phyloP scores from a whole-genome alignment of 208 protist genomes.

The Leishmania braziliensis region DNA sequence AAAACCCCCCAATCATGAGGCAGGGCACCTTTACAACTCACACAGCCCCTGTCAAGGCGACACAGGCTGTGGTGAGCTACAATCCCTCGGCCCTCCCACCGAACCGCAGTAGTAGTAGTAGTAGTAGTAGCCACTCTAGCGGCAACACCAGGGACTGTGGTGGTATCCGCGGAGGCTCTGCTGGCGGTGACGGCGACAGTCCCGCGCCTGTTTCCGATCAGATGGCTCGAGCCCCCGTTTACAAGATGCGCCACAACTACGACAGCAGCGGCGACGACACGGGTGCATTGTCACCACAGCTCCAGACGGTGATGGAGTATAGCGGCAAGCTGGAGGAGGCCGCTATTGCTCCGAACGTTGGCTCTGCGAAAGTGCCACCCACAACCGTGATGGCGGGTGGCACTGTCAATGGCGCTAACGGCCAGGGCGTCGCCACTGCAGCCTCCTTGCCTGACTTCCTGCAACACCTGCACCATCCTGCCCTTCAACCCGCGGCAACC shows the following conservation, averaged over 20 bases:
- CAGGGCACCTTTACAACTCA: slow-evolving; percentile 11
- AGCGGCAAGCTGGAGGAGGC: slow-evolving; percentile 21
- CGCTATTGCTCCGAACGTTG: background rate
- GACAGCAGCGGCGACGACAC: background rate
- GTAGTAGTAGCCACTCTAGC: background rate
- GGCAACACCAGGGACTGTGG: background rate
- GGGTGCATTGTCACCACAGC: background rate
- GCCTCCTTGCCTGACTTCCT: background rate
- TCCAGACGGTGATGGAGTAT: background rate
- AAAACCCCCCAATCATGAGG: slow-evolving; percentile 6
- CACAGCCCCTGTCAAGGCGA: slow-evolving; percentile 11
- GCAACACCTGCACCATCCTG: background rate
- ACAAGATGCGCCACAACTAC: background rate
- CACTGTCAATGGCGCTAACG: slow-evolving; percentile 2
- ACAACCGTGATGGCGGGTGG: background rate
- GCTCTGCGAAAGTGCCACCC: slow-evolving; percentile 3
- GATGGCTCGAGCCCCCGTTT: background rate
- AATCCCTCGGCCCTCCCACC: slow-evolving; percentile 27
- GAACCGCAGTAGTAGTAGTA: slow-evolving; percentile 26
- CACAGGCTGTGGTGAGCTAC: slow-evolving; percentile 20
- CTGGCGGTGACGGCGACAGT: background rate
- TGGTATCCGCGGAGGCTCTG: background rate
- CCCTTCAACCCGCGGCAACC: background rate
- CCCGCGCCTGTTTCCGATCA: background rate
- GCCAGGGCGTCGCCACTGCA: background rate